Evolutionary conservation across 139 green algal genomes (phyloP), one percentile per base, ranked within the genome.

Genomic region (Mesotaenium endlicherianum): DNA sequence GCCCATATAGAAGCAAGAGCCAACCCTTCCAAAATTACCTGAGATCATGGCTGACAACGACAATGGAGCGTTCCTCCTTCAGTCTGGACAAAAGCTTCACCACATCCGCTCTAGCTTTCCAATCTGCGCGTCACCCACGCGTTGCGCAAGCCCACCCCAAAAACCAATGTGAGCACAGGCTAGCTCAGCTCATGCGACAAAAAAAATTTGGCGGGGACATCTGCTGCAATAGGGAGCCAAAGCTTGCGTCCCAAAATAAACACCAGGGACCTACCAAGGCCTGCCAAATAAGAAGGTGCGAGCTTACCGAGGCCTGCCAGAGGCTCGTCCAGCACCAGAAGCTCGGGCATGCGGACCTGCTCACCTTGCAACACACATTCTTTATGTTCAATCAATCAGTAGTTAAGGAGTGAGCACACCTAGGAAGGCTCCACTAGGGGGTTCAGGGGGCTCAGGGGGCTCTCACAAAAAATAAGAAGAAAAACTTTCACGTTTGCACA

Each of bases 31-130:
- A n/a, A n/a, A 14, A 36, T 67, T n/a, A 76, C 75, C 78, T 55
- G n/a, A 86, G 74, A 36, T 86, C 80, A 26, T 86, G 80, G 50
- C 49, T 77, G 38, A 87, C 81, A 26, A 87, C 81, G 20, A 87
- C n/a, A 26, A 87, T 78, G 26, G 81, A 81, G 38, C 41, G 38
- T 2, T 86, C n/a, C 44, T 36, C 83, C 43, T 87, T 87, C 0
- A 87, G 58, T 34, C 17, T n/a, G 6, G 17, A 31, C 75, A 87
- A 70, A 77, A 87, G 58, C 36, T 45, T 34, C 39, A 87, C 81
- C n/a, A 87, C 74, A 8, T 87, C 81, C 38, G 30, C 11, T 57
- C 81, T 34, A 3, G 75, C 81, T 3, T 34, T 34, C 81, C 81
- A 87, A 34, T 87, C 78, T 82, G 75, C n/a, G n/a, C n/a, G n/a